Base-by-base conservation (phyloP, 768 basidiomycete species). In the Leccinum fibrillosum region DNA sequence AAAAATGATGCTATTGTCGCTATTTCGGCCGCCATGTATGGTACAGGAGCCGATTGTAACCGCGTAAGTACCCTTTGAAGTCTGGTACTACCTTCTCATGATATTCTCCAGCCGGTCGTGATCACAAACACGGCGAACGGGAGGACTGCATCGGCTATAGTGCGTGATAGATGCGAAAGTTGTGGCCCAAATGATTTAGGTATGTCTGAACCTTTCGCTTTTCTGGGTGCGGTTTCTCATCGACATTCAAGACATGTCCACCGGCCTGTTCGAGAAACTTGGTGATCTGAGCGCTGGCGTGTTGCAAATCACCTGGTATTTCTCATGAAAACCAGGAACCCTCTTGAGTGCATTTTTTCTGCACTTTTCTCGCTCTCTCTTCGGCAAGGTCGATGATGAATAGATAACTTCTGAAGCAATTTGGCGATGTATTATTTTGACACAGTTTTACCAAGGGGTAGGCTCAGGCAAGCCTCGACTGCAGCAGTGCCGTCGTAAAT, bases 91-190 rank as follows among this genome's bases (percentile, higher is more conserved):
- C 28, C 34, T 49, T 30, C 64, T 67, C 53, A 66, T 48, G 25
- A 42, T 54, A 44, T 45, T 55, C 54, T 54, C 50, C 61, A 89
- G 87, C 85, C 77, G 74, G 76, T 89, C 53, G 62, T 77, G 62
- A 82, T 90, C 64, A 80, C 78, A 47, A 86, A 87, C 75, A 79
- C 75, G n/a, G 74, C 69, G 21, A 86, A 80, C 59, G 81, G 80
- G 59, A 74, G 79, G 58, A 74, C 60, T 37, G 80, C 77, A 26
- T 81, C 77, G 56, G 86, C 79, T 49, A 71, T 71, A 59, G 78
- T 80, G 55, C 76, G 76, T 34, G 89, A 90, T 69, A 78, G 79
- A 67, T 90, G 89, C 72, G 70, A 74, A 30, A 71, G 79, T 21
- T 90, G 89, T 69, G 75, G 66, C 34, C 58, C 75, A 1, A 62